Percentiles rank a stretch among this genome's conserved stretches.
Conservation (phyloP, 306 rosid species). For the Gleditsia sinensis region DNA sequence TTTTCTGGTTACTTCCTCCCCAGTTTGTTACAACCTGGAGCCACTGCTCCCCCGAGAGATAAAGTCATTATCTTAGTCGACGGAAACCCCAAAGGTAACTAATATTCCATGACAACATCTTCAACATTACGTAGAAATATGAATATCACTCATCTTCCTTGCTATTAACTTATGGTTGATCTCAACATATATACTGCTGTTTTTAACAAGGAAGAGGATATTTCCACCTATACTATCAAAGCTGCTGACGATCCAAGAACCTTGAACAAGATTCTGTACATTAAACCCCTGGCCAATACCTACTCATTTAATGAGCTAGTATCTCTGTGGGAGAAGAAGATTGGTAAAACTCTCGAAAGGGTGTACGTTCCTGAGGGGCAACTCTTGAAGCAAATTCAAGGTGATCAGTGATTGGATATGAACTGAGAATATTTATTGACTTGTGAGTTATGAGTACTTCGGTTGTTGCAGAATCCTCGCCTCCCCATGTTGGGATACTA, state of each 20-base stretch:
- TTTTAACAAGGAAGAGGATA: constrained; percentile 46
- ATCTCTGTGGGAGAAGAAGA: constrained; percentile 51
- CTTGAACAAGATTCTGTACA: constrained; percentile 45
- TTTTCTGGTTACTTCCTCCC: constrained; percentile 37
- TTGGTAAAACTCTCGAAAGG: constrained; percentile 38
- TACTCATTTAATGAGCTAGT: constrained; percentile 46
- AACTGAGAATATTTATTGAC: too few species aligned
- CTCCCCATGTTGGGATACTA: constrained; percentile 33
- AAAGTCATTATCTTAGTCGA: constrained; percentile 40
- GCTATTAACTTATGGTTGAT: not conserved
- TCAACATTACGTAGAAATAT: not conserved
- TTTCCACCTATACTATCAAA: constrained; percentile 41
- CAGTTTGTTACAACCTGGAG: constrained; percentile 9
- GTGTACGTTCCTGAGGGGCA: constrained; percentile 25
- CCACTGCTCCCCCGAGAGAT: constrained; percentile 32
- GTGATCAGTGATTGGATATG: not conserved
- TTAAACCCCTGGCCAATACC: constrained; percentile 35
- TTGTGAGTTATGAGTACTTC: not conserved
- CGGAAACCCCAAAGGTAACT: constrained; percentile 50
- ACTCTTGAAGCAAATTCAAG: constrained; percentile 25
- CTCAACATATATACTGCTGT: not conserved
- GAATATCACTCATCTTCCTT: not conserved
- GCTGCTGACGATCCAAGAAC: constrained; percentile 53
- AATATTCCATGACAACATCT: not conserved
- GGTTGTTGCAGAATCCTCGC: constrained; percentile 40